phyloP scores from a whole-genome alignment of 176 grass and related monocot species.

The Oryza rufipogon region DNA sequence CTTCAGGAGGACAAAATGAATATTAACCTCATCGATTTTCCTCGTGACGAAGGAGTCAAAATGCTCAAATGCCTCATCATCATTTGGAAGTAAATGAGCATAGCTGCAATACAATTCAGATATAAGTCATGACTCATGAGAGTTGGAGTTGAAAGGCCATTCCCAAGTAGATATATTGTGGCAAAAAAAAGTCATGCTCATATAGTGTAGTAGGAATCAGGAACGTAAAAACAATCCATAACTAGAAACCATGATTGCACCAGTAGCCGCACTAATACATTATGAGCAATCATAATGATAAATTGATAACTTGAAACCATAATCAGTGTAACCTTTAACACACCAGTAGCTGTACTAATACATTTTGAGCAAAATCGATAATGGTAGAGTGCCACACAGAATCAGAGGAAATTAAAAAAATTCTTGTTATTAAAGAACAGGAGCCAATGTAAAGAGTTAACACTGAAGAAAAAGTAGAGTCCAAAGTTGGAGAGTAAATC shows the following conservation, averaged over 20 bases:
- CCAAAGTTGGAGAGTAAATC: slow-evolving; percentile 12
- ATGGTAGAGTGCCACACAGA: not conserved
- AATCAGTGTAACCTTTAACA: slow-evolving; percentile 16
- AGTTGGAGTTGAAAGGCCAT: slow-evolving; percentile 21
- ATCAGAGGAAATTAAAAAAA: slow-evolving; percentile 6
- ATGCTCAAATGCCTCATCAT: slow-evolving; percentile 92
- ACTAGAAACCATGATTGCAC: not conserved
- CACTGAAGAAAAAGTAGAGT: not conserved
- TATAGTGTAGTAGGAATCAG: not conserved
- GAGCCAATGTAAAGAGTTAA: slow-evolving; percentile 8
- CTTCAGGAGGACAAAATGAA: slow-evolving; percentile 13
- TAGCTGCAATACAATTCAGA: slow-evolving; percentile 61
- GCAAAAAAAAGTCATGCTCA: slow-evolving; percentile 9
- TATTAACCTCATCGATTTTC: slow-evolving; percentile 83
- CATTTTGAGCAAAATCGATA: slow-evolving; percentile 5
- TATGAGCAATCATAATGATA: not conserved
- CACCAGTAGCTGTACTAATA: not conserved
- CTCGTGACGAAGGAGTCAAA: slow-evolving; percentile 81
- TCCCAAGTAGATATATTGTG: slow-evolving; percentile 21
- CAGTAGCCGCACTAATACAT: not conserved
- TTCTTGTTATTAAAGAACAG: not conserved
- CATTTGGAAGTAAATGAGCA: slow-evolving; percentile 90
- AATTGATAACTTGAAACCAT: slow-evolving; percentile 17
- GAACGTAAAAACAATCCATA: slow-evolving; percentile 25
- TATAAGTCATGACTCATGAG: slow-evolving; percentile 14